A percentile compares a stretch with the other conserved stretches of the same genome.
phyloP scores from a whole-genome alignment of 2,329 filamentous ascomycete genomes.

The Penicillium sclerotiorum region DNA sequence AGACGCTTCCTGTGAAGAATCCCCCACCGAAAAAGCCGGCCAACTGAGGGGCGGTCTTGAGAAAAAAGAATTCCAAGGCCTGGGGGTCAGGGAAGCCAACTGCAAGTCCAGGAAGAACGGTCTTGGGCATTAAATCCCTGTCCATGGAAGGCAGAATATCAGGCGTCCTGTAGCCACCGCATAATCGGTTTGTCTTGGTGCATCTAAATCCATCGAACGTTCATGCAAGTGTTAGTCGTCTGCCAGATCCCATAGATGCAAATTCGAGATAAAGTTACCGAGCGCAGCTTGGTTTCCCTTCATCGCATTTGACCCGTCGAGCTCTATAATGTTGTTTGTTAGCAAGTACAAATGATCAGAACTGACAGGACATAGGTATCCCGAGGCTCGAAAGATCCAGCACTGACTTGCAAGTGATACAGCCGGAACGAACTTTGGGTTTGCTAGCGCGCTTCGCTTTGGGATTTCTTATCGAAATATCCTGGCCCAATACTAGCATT shows the following conservation, averaged over 20 bases:
- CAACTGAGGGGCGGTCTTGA: constrained; percentile 63
- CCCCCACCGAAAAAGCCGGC: constrained; percentile 68
- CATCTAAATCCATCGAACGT: too few species aligned
- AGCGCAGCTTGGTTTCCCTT: constrained; percentile 61
- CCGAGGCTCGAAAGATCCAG: too few species aligned
- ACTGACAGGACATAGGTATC: too few species aligned
- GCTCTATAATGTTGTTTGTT: constrained; percentile 17
- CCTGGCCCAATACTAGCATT: background rate
- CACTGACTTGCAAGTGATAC: constrained; percentile 69
- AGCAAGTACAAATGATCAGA: too few species aligned
- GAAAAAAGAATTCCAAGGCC: constrained; percentile 46
- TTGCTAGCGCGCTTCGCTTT: constrained; percentile 2
- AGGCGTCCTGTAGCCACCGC: background rate
- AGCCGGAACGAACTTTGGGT: constrained; percentile 52
- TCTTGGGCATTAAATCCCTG: background rate
- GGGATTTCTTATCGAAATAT: background rate
- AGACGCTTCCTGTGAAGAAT: constrained; percentile 66
- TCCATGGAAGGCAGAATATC: background rate
- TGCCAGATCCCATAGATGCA: background rate
- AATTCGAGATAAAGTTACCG: constrained; percentile 56
- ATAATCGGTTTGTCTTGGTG: background rate
- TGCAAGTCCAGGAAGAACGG: constrained; percentile 7
- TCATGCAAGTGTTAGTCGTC: too few species aligned
- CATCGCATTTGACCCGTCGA: constrained; percentile 65
- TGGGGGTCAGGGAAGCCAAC: constrained; percentile 8